Evolutionary conservation across 495 filamentous ascomycete species (phyloP).

Genomic region (Aspergillus nidulans): DNA sequence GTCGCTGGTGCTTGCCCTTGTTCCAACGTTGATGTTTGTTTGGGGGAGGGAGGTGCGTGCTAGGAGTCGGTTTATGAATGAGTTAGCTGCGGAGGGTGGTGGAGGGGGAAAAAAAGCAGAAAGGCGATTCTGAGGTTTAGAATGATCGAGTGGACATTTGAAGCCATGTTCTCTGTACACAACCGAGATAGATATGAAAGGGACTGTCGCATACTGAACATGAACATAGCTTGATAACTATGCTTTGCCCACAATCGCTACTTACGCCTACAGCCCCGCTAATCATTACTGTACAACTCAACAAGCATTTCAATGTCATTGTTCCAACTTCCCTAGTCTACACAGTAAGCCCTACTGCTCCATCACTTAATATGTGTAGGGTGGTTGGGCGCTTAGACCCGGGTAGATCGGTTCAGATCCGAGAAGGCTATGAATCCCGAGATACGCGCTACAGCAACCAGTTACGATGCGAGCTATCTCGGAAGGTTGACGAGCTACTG

Average conservation of each 20-base stretch:
- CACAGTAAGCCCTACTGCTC: no score
- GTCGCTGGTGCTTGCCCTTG: slow-evolving; percentile 23
- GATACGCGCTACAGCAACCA: neutral
- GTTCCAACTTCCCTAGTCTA: no score
- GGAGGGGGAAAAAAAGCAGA: neutral
- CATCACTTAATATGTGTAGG: neutral
- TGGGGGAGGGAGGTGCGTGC: slow-evolving; percentile 28
- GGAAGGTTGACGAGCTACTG: neutral
- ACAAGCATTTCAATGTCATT: no score
- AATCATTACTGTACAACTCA: no score
- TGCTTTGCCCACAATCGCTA: no score
- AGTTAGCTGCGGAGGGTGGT: no score
- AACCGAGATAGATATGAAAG: no score
- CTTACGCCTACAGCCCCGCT: no score
- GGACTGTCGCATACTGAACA: no score
- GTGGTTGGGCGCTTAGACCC: neutral
- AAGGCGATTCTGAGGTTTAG: neutral
- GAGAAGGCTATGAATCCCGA: neutral
- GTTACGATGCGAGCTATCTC: neutral
- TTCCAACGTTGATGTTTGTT: slow-evolving; percentile 26
- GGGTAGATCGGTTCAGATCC: neutral
- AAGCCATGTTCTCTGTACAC: no score
- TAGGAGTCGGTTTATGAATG: slow-evolving; percentile 32
- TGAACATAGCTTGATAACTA: no score
- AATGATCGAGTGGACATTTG: no score